Evolutionary conservation across 345 rosid genomes (phyloP).

Genomic region (Crucihimalaya himalaica): DNA sequence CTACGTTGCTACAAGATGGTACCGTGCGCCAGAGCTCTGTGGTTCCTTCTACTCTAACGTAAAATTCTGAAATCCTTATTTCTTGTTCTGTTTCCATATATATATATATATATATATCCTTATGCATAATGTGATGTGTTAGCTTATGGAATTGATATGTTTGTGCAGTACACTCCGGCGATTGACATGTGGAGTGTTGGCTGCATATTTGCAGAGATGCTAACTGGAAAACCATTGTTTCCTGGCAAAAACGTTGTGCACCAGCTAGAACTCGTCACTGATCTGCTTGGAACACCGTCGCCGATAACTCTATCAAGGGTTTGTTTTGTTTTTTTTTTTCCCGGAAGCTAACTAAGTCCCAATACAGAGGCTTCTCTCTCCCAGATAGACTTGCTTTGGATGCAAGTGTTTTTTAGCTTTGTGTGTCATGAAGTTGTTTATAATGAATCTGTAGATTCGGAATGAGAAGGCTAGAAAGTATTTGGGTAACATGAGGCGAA

Average conservation of each 20-base stretch:
- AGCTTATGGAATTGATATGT: constrained; percentile 18
- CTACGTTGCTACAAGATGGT: constrained; percentile 99
- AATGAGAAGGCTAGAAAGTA: constrained; percentile 96
- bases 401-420: constrained; percentile 31
- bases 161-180: constrained; percentile 94
- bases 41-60: constrained; percentile 95
- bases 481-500: constrained; percentile 76
- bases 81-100: not conserved
- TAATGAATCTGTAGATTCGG: constrained; percentile 63
- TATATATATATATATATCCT: not conserved
- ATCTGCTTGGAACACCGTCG: constrained; percentile 95
- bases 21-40: constrained; percentile 99
- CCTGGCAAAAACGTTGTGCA: constrained; percentile 97
- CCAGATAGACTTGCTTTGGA: constrained; percentile 35
- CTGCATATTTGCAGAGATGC: constrained; percentile 94
- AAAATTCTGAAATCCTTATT: constrained; percentile 21
- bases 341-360: constrained; percentile 34
- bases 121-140: not conserved
- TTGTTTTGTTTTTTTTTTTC: constrained; percentile 41
- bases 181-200: constrained; percentile 99
- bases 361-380: constrained; percentile 43
- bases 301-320: constrained; percentile 79
- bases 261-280: constrained; percentile 88
- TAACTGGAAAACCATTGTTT: constrained; percentile 87
- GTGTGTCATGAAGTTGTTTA: constrained; percentile 37